These are phyloP conservation scores for Crithidia sp. DNA, from an alignment of 208 protist genomes.

Conservation along the genomic window DNA sequence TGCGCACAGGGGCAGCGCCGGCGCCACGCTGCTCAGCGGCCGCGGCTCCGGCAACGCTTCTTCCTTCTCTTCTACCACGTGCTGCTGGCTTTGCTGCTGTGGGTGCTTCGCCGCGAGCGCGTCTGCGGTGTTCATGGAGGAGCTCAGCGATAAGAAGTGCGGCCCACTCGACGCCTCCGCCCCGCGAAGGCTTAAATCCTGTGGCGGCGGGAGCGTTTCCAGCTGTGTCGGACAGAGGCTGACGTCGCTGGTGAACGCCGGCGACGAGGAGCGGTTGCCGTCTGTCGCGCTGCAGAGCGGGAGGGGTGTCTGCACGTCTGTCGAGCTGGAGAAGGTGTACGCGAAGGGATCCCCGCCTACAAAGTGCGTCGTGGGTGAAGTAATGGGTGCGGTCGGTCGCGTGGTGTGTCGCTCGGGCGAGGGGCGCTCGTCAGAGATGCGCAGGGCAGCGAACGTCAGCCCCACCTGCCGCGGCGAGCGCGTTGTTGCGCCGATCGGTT, in stretches of 20 bases:
- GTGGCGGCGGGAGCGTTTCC: slow-evolving; percentile 12
- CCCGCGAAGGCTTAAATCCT: not conserved
- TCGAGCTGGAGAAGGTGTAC: not conserved
- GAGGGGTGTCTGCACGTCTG: not conserved
- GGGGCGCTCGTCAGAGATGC: not conserved
- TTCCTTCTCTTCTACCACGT: too few relatives aligned
- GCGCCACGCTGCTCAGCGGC: too few relatives aligned
- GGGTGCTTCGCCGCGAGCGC: not conserved
- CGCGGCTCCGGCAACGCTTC: too few relatives aligned
- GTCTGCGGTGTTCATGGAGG: not conserved
- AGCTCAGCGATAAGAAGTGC: not conserved
- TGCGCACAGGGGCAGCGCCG: too few relatives aligned
- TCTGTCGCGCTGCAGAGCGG: not conserved
- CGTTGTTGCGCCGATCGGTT: not conserved
- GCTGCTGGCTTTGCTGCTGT: not conserved
- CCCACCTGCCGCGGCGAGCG: not conserved
- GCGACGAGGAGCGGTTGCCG: not conserved
- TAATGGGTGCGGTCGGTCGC: not conserved
- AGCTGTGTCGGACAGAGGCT: not conserved
- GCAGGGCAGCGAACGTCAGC: not conserved
- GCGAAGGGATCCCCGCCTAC: too few relatives aligned
- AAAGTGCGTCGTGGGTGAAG: not conserved
- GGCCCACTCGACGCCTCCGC: not conserved
- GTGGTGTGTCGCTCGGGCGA: too few relatives aligned
- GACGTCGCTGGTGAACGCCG: not conserved